phyloP scores from a whole-genome alignment of 805 yeast species.

The Wickerhamiella kazuoi region DNA sequence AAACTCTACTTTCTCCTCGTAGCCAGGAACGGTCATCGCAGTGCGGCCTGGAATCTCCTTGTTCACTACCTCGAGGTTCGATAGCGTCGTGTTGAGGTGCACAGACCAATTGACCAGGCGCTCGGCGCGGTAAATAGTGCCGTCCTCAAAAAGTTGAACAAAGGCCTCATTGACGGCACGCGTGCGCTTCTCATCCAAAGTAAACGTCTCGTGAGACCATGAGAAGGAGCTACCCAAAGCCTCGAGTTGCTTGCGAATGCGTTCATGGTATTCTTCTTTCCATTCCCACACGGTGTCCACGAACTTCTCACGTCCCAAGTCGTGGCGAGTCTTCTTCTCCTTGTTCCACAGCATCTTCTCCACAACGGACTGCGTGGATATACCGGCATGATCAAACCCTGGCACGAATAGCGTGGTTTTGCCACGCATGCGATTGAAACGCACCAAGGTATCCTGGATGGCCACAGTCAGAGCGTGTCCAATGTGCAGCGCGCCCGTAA shows the following conservation, averaged over 20 bases:
- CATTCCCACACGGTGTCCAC: constrained; percentile 89
- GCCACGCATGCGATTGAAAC: constrained; percentile 95
- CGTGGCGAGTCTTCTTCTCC: constrained; percentile 82
- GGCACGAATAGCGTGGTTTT: constrained; percentile 84
- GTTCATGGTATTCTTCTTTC: constrained; percentile 83
- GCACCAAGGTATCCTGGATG: constrained; percentile 80
- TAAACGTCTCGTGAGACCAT: constrained; percentile 89
- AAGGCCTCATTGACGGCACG: constrained; percentile 82
- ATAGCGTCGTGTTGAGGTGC: constrained; percentile 81
- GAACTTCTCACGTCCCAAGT: constrained; percentile 82
- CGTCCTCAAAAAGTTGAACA: constrained; percentile 82
- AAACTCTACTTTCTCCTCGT: constrained; percentile 78
- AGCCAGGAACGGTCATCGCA: constrained; percentile 68
- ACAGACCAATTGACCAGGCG: constrained; percentile 95
- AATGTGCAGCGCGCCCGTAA: constrained; percentile 95
- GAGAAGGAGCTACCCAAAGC: constrained; percentile 93
- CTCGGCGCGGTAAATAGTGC: constrained; percentile 82
- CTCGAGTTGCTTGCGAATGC: constrained; percentile 69
- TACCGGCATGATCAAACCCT: constrained; percentile 98
- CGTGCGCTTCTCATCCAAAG: constrained; percentile 61
- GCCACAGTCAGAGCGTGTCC: constrained; percentile 96
- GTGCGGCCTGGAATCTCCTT: constrained; percentile 76
- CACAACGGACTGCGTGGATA: constrained; percentile 95
- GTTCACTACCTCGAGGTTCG: constrained; percentile 91
- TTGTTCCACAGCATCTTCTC: constrained; percentile 88